Evolutionary conservation across 441 rosid genomes (phyloP).

Genomic region (Pelargonium australe): DNA sequence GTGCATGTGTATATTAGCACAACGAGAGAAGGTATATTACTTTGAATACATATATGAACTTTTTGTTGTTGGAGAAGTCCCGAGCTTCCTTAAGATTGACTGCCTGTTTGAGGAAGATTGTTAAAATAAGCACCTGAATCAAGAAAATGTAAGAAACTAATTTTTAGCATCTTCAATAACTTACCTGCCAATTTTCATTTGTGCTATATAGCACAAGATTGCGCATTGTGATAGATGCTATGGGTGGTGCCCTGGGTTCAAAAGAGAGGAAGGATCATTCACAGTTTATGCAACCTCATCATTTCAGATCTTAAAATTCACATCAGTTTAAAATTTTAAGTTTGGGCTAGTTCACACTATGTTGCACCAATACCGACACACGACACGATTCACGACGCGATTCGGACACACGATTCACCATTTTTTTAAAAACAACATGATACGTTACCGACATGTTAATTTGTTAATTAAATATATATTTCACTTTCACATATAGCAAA

Average conservation of each 20-base stretch:
- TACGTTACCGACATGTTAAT: too few relatives aligned
- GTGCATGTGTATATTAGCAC: neutral
- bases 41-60: conserved; percentile 85
- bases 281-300: neutral
- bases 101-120: conserved; percentile 39
- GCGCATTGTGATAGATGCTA: conserved; percentile 86
- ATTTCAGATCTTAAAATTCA: neutral
- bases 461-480: too few relatives aligned
- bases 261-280: neutral
- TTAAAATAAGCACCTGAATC: conserved; percentile 19
- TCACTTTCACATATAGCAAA: too few relatives aligned
- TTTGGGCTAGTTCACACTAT: neutral
- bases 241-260: conserved; percentile 73
- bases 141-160: conserved; percentile 14
- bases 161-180: conserved; percentile 12
- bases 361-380: too few relatives aligned
- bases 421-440: too few relatives aligned
- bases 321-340: neutral
- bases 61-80: conserved; percentile 67
- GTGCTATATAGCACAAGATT: conserved; percentile 77
- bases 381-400: too few relatives aligned
- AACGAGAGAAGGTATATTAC: conserved; percentile 32
- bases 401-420: too few relatives aligned
- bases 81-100: conserved; percentile 97
- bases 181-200: conserved; percentile 95